These are phyloP conservation scores for Triticum turgidum DNA, from an alignment of 176 grass and related monocot species.

Conservation along the genomic window DNA sequence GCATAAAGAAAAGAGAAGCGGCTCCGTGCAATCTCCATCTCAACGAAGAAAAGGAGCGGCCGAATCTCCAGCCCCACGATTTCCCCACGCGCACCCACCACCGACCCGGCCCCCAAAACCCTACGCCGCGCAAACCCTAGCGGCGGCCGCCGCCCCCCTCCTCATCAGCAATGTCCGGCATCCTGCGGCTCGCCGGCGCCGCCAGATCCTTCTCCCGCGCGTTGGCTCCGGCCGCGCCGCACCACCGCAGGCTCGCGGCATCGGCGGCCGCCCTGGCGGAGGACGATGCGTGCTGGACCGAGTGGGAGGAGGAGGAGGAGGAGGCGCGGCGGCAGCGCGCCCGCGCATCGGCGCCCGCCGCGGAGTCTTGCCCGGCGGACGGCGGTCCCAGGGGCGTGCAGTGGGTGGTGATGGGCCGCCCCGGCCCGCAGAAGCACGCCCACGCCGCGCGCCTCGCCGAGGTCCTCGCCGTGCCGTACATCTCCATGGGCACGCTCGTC, in stretches of 20 bases:
- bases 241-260: conserved; percentile 36
- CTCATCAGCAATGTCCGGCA: conserved; percentile 47
- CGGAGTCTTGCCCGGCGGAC: conserved; percentile 24
- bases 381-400: conserved; percentile 44
- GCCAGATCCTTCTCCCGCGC: conserved; percentile 35
- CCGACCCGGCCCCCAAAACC: conserved; percentile 18
- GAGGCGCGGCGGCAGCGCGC: conserved; percentile 3
- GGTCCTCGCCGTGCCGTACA: conserved; percentile 84
- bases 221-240: neutral
- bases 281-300: conserved; percentile 61
- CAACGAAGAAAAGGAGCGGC: neutral
- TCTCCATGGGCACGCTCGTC: conserved; percentile 89
- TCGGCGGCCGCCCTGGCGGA: conserved; percentile 53
- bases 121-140: conserved; percentile 44
- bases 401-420: conserved; percentile 93
- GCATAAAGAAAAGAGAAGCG: neutral
- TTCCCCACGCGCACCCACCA: neutral
- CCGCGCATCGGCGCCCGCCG: neutral
- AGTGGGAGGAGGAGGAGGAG: conserved; percentile 60
- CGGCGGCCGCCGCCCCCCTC: conserved; percentile 2
- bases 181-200: conserved; percentile 45
- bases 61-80: neutral
- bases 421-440: conserved; percentile 76
- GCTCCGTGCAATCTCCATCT: neutral
- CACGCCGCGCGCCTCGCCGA: conserved; percentile 84